Base-by-base conservation (phyloP, 2,329 filamentous ascomycete genomes). In the Fonsecaea nubica region DNA sequence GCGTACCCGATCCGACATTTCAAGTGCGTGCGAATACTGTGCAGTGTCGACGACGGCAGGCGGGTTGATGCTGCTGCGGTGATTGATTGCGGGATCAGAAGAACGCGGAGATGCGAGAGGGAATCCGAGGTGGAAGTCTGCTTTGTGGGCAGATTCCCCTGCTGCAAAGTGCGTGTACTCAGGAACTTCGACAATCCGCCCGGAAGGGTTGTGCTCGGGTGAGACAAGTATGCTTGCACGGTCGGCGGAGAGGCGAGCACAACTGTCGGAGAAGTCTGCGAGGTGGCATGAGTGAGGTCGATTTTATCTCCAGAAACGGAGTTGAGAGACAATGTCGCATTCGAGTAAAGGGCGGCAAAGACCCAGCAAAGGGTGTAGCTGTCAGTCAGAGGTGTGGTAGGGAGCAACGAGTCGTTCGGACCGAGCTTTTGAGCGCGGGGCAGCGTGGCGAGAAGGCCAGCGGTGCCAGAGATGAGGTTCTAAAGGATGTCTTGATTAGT, bases 381-480 rank as follows among this genome's bases (percentile, higher is more conserved):
- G 72, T 90, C 87, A 7, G 90, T 89, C 54, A 98, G 87, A 5
- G 90, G 88, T 73, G 96, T 92, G 54, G 91, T 92, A 0, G 93
- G 90, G 13, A 98, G 85, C 76, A 99, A 91, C 7, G 96, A 84
- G 74, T 99, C 95, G 1, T 87, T 85, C 1, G 89, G 83, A 21
- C 82, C 86, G 67, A 97, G 82, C 67, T 92, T 89, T 75, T 97
- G 91, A 53, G 84, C 84, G 32, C 88, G 85, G 9, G 93, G 92
- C 40, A 98, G 81, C 5, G 90, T 88, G 52, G 90, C 87, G 48
- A 93, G 86, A 76, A 96, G 88, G 15, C 89, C 90, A 38, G 91
- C 90, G 69, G 94, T 87, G 58, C 88, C 94, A n/a, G 95, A 86
- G n/a, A 92, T 87, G n/a, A 99, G 80, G 76, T 97, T 97, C 82